Evolutionary conservation across 1,139 yeast species (phyloP), one percentile per base, ranked within the genome.

Genomic region (Suzukiozyma palmioleophila): DNA sequence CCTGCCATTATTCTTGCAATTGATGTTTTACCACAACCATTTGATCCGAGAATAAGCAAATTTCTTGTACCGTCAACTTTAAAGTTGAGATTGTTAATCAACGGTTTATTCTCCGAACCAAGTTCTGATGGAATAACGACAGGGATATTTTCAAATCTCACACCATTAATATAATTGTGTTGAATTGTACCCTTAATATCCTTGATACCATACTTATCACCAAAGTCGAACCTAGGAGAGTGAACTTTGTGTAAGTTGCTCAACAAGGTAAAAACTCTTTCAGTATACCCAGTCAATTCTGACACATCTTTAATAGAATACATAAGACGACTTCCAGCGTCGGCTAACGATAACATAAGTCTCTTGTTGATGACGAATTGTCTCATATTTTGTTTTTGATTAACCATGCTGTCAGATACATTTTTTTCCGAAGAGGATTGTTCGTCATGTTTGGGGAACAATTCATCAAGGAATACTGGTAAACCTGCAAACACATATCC

Each of bases 261-360:
- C 46, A 90, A 67, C 41, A 90, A 67, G 25, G 79, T 77, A 62
- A 85, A 90, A 1, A 90, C 86, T 49, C 97, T 69, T 50, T 88
- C 92, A 1, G 97, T 88, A 57, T 86, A 85, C 9, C 97, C 97
- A 1, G 96, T 87, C 43, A 90, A 72, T 59, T 84, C 92, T 11
- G 95, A 85, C n/a, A 90, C 76, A 60, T 89, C 97, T 59, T 90
- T 89, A 50, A 89, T 85, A 2, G 97, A 88, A 59, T 88, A 88
- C 96, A 90, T 89, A 66, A 90, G 75, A 48, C 97, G 74, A n/a
- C 95, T 86, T 6, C 97, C 97, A 0, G 97, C 96, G 64, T 90
- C 97, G 1, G 97, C 96, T 56, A 90, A 73, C 5, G 94, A 84
- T 51, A 90, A 73, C 86, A 90, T 82, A 49, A 90, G 74, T 53